Conservation (phyloP, 2,329 filamentous ascomycete genomes). For the Trichoderma sp. region DNA sequence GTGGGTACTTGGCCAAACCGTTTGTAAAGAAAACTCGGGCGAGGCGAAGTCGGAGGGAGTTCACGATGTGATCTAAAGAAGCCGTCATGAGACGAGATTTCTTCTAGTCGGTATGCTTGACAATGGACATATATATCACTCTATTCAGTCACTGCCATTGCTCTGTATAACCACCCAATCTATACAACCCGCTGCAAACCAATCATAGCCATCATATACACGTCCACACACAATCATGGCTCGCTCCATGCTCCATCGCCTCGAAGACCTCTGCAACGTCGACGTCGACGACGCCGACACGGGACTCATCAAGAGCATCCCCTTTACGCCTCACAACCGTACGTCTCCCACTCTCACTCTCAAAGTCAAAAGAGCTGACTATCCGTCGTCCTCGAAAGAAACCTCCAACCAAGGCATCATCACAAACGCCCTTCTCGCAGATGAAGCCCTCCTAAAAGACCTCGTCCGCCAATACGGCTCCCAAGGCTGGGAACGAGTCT, state of each 20-base stretch:
- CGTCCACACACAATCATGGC: not conserved
- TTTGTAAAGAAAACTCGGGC: not conserved
- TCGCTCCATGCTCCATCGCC: slow-evolving; percentile 23
- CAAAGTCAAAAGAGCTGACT: not conserved
- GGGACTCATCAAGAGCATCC: slow-evolving; percentile 26
- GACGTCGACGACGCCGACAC: slow-evolving; percentile 30
- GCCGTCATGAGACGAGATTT: not conserved
- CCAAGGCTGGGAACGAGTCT: slow-evolving; percentile 30
- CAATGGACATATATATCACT: not conserved
- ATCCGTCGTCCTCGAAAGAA: slow-evolving; percentile 22
- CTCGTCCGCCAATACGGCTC: slow-evolving; percentile 27
- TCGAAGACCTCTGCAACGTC: slow-evolving; percentile 29
- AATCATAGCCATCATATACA: not conserved
- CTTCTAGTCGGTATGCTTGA: not conserved
- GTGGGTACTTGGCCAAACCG: not conserved
- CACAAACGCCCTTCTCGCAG: slow-evolving; percentile 26
- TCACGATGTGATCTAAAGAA: not conserved
- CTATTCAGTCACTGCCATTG: not conserved
- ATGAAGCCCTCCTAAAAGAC: slow-evolving; percentile 22
- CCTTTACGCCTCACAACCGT: slow-evolving; percentile 31
- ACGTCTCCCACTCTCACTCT: not conserved
- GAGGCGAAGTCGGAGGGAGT: not conserved
- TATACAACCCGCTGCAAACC: not conserved
- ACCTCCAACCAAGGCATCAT: slow-evolving; percentile 31
- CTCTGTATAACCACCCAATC: not conserved